Conservation (phyloP, 257 asterid species). For the Dorcoceras hygrometricum region DNA sequence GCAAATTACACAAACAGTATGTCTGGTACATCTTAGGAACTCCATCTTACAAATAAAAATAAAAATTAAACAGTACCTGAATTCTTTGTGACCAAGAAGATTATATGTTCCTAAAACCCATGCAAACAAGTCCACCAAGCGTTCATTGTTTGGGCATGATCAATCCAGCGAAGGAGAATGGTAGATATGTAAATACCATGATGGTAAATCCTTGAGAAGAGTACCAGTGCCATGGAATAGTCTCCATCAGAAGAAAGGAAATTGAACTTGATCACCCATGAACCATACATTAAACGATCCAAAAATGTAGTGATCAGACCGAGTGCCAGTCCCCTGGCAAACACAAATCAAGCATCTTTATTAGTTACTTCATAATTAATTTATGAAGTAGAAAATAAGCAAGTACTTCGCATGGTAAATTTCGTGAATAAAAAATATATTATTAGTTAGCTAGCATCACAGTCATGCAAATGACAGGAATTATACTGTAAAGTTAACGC, state of each 20-base stretch:
- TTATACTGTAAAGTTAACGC: too few relatives aligned
- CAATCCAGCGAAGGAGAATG: conserved; percentile 69
- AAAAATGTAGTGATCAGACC: conserved; percentile 44
- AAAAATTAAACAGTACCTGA: conserved; percentile 52
- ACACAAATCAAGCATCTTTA: neutral
- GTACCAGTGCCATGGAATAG: conserved; percentile 99
- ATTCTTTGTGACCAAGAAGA: conserved; percentile 94
- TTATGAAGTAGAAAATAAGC: neutral
- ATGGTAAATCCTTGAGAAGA: conserved; percentile 92
- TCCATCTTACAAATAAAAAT: neutral
- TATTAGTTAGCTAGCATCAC: neutral
- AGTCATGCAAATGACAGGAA: neutral
- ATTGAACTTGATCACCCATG: conserved; percentile 70
- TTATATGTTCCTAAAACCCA: conserved; percentile 94
- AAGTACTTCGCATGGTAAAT: neutral
- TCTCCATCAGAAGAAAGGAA: conserved; percentile 95
- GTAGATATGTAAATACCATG: conserved; percentile 81
- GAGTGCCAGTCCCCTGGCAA: conserved; percentile 33
- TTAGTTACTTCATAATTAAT: neutral
- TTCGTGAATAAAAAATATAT: neutral
- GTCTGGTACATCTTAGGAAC: neutral
- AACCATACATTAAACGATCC: conserved; percentile 53
- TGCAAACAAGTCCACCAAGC: conserved; percentile 65
- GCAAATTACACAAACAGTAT: too few relatives aligned
- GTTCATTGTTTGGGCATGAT: conserved; percentile 64